phyloP scores from a whole-genome alignment of 2,329 filamentous ascomycete species.

The Curvularia lunata region DNA sequence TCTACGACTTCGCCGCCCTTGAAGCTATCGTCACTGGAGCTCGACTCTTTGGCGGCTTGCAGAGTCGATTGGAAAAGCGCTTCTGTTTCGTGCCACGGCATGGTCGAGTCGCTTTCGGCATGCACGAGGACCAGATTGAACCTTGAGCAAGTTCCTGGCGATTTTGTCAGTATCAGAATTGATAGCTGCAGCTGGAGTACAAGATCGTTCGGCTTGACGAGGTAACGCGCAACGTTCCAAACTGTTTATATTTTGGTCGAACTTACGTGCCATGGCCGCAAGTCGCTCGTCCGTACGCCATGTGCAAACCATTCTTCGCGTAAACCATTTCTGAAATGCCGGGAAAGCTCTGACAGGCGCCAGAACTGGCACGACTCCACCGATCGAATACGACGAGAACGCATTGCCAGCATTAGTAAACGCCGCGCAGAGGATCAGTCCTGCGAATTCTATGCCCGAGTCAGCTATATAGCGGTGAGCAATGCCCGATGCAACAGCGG shows the following conservation, averaged over 20 bases:
- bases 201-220: neutral
- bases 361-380: constrained; percentile 76
- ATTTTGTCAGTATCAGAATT: constrained; percentile 13
- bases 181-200: neutral
- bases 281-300: constrained; percentile 78
- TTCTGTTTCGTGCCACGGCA: constrained; percentile 47
- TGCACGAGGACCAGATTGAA: constrained; percentile 43
- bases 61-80: constrained; percentile 40
- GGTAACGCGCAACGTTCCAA: constrained; percentile 1
- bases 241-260: constrained; percentile 2
- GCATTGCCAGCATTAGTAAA: constrained; percentile 79
- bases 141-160: constrained; percentile 21
- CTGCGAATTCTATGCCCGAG: constrained; percentile 71
- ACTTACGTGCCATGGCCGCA: constrained; percentile 57
- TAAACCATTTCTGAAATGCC: constrained; percentile 67
- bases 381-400: constrained; percentile 77
- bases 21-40: constrained; percentile 17
- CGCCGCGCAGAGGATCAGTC: constrained; percentile 77
- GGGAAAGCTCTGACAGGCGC: constrained; percentile 74
- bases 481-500: constrained; percentile 78
- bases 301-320: constrained; percentile 72
- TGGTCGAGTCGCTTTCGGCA: constrained; percentile 43
- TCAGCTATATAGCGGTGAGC: constrained; percentile 70
- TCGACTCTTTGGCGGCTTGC: constrained; percentile 29
- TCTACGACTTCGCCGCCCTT: constrained; percentile 33